Base-by-base conservation (phyloP, 1,284 basidiomycete species). In the Spongiforma sp. region DNA sequence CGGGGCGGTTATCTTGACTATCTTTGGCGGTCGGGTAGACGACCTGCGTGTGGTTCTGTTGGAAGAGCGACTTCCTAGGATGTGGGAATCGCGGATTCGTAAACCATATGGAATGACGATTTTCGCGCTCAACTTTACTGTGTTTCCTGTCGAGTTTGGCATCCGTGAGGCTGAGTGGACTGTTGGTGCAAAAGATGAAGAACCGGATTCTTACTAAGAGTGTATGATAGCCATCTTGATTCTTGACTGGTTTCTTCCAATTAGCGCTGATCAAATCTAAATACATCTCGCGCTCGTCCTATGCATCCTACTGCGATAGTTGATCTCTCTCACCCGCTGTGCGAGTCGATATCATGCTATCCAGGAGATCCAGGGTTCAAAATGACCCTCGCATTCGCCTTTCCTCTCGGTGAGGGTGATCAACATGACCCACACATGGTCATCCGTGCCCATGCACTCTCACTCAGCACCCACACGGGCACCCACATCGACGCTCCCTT, bases 401-500 rank as follows among this genome's bases (percentile, higher is more conserved):
- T 61, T 32, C 68, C 73, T 6, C 61, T 72, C 48, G 43, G 19
- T n/a, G 50, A 63, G 21, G 34, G n/a, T 4, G 58, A 61, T 11
- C 55, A 52, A 53, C 37, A 56, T 10, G 59, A 60, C 30, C 7
- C 67, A 32, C 39, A 28, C n/a, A 61, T 67, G 63, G 63, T 65
- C 21, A 58, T 76, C 55, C 62, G 66, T 3, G 69, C 72, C 15
- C 73, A 77, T 8, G 57, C 73, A 0, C 60, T 78, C 63, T 66
- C 67, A n/a, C 65, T 77, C 19, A 57, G 76, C 4, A 78, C 74
- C 2, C 76, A 78, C 57, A 77, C 72, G 0, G 90, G 90, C 30
- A 92, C 90, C 1, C 91, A 93, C 75, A 80, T 92, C 72, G 90
- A 93, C 68, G 89, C 89, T 1, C 91, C 91, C 1, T 89, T 83